Evolutionary conservation across 1,139 yeast species (phyloP), one percentile per base, ranked within the genome.

Genomic region (Blastobotrys illinoisensis): DNA sequence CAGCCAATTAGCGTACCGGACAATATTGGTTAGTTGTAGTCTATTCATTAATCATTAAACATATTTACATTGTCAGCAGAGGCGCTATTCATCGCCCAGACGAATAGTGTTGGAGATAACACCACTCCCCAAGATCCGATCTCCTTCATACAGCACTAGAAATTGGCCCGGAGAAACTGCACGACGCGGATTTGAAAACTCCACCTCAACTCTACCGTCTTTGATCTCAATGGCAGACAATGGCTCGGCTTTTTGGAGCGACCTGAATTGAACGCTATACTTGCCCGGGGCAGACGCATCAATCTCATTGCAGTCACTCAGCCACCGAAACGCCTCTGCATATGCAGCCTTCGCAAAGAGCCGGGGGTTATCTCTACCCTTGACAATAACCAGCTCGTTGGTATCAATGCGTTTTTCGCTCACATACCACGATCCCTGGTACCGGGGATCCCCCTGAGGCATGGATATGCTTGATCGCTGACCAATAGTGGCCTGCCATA

Each of bases 401-500:
- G 79, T 75, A 2, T 73, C 80, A 5, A 71, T 66, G 46, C 80
- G 71, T 66, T 95, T 93, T 36, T 80, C 89, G 62, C 87, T 79
- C 0, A 91, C 90, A 68, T 83, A 88, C 99, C 99, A 93, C 1
- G 80, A 76, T 0, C 99, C 99, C 49, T 79, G 75, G 60, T 80
- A 84, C 7, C 71, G 67, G 0, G 93, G 95, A 62, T 85, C 82
- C 0, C 90, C 93, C 65, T 91, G 97, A 0, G 97, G 97, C 86
- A 90, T 79, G 2, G 88, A 78, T 2, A 89, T 71, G 0, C 96
- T 86, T 32, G 83, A 76, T 59, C 84, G 80, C 71, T 93, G 99
- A 0, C 99, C 99, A 24, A 93, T 83, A 0, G 99, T 93, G 14
- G 90, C 95, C 55, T 87, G 84, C 98, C 99, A 95, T 21, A 95